These are phyloP conservation scores for Fusarium nisikadoi DNA, from an alignment of 2,329 filamentous ascomycete species.

Conservation along the genomic window DNA sequence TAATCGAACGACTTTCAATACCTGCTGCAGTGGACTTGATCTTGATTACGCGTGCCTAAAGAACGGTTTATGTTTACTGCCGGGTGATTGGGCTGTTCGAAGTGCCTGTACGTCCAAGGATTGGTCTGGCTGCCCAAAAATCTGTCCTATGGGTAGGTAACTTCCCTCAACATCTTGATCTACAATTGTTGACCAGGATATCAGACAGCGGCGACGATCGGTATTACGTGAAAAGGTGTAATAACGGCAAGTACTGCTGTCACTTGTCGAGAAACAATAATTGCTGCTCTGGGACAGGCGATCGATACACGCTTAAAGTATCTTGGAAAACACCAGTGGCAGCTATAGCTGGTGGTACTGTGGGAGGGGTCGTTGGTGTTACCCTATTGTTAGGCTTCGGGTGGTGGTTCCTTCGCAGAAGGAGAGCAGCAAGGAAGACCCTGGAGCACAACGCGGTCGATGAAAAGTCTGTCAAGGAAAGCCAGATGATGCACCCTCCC, in stretches of 20 bases:
- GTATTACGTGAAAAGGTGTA: not conserved
- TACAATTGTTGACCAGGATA: not conserved
- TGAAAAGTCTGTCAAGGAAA: not conserved
- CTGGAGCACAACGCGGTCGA: fast-evolving
- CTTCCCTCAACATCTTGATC: not conserved
- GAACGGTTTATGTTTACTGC: not conserved
- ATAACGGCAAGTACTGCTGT: not conserved
- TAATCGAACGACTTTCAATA: not conserved
- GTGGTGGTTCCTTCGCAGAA: not conserved
- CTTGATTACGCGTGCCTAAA: not conserved
- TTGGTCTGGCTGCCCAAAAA: not conserved
- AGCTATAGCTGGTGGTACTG: not conserved
- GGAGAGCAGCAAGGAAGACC: not conserved
- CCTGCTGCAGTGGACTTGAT: not conserved
- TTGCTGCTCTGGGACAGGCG: not conserved
- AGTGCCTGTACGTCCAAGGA: not conserved
- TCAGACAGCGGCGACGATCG: not conserved
- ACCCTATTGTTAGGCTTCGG: not conserved
- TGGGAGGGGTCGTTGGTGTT: not conserved
- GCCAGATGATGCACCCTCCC: not conserved
- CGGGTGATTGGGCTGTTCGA: not conserved
- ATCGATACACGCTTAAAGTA: not conserved
- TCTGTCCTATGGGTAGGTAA: not conserved
- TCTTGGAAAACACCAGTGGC: not conserved
- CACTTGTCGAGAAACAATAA: fast-evolving